Base-by-base conservation (phyloP, 2,329 filamentous ascomycete genomes). In the Trichophyton verrucosum region DNA sequence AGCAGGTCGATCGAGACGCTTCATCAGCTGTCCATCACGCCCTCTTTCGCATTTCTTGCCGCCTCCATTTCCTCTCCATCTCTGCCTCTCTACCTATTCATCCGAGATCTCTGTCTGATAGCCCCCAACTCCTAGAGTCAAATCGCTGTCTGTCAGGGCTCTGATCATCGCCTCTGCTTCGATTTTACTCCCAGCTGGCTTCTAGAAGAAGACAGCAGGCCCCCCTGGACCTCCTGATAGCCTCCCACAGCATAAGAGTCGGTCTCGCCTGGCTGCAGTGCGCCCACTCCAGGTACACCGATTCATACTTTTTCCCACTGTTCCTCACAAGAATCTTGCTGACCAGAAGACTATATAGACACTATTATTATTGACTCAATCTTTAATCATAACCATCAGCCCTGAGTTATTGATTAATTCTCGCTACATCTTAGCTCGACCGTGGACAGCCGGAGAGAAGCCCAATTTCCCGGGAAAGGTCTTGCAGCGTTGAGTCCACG, bases 201-300 rank as follows among this genome's bases (percentile, higher is more conserved):
- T 55, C 51, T 55, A 55, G 51, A 55, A 55, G 20, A 38, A 27
- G 46, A 55, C 51, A 8, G 24, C 24, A 24, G 51, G 11, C 13
- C 7, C 51, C 51, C 51, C 30, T 36, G 51, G 51, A 44, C 33
- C 51, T 55, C 51, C 51, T 27, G 33, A 13, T 4, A 13, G 17
- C 51, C 51, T 55, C 15, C 51, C 51, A 55, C 51, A 55, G 27
- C 51, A 55, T 55, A 55, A 55, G 51, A 55, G 51, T 33, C 27
- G 27, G 51, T 55, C 51, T 55, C 27, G 49, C 13, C 49, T 55
- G 51, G 51, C 51, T 55, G 51, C 51, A 36, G 51, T 55, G 27
- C 51, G 51, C 51, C 51, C 33, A 4, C 11, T 13, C 11, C 27
- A 51, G 22, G 46, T 51, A 51, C 20, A 15, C 46, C 46, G 46